Conservation (phyloP, 768 basidiomycete genomes). For the Coprinopsis marcescibilis region DNA sequence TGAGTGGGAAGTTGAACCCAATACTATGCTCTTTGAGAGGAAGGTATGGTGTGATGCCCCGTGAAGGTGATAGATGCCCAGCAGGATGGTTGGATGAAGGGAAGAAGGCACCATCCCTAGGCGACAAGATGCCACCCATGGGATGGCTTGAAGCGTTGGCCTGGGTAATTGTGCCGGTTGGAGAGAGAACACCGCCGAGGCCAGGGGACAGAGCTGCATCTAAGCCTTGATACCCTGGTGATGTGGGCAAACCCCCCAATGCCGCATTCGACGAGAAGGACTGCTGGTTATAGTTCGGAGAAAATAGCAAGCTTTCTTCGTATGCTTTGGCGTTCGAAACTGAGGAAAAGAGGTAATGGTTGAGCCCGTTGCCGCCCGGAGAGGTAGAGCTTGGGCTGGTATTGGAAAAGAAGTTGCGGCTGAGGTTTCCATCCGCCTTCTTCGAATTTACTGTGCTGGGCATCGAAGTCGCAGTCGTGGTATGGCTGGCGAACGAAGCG, state of each 20-base stretch:
- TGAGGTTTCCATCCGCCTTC: constrained; percentile 4
- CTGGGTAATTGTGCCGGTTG: constrained; percentile 7
- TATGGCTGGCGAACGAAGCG: background rate
- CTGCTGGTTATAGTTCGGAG: constrained; percentile 7
- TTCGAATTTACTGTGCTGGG: background rate
- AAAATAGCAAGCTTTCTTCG: constrained; percentile 5
- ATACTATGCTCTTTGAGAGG: constrained; percentile 61
- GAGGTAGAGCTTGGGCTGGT: background rate
- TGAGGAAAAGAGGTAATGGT: constrained; percentile 1
- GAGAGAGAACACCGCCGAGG: background rate
- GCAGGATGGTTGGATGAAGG: background rate
- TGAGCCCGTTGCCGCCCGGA: background rate
- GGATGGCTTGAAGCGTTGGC: constrained; percentile 2
- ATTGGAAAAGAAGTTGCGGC: constrained; percentile 7
- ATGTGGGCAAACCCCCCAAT: background rate
- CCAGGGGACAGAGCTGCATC: background rate
- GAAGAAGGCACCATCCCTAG: background rate
- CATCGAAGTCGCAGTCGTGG: background rate
- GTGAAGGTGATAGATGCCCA: constrained; percentile 24
- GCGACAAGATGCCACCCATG: background rate
- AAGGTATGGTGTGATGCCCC: constrained; percentile 57
- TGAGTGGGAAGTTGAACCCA: constrained; percentile 53
- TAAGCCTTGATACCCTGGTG: background rate
- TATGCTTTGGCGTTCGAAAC: background rate
- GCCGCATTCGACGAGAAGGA: constrained; percentile 9